Percentiles rank a stretch among this genome's conserved stretches.
phyloP scores from a whole-genome alignment of 768 basidiomycete species.

The Saitozyma sp. region DNA sequence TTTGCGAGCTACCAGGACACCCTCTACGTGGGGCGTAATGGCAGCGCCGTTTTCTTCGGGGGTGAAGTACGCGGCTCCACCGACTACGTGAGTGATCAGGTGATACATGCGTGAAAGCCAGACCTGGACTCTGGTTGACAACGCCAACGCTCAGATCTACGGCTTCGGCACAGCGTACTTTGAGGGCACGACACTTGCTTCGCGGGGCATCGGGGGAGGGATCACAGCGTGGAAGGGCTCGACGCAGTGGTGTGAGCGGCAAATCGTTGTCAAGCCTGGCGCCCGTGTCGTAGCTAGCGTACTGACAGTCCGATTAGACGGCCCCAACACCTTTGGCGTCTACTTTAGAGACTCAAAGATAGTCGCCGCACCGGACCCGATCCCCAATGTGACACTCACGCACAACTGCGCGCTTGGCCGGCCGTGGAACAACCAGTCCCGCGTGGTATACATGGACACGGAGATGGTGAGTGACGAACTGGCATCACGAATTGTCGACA shows the following conservation, averaged over 20 bases:
- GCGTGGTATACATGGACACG: conserved; percentile 60
- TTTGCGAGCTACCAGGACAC: conserved; percentile 68
- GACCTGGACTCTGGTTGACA: too few species aligned
- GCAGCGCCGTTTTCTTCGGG: conserved; percentile 63
- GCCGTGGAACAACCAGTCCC: conserved; percentile 66
- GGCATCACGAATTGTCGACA: conserved; percentile 54
- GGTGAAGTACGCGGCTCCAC: conserved; percentile 66
- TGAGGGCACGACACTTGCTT: conserved; percentile 62
- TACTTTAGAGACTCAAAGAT: background rate
- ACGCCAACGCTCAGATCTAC: conserved; percentile 9
- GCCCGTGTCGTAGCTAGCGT: conserved; percentile 48
- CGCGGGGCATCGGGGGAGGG: conserved; percentile 66
- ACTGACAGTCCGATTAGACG: background rate
- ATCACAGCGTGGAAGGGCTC: conserved; percentile 66
- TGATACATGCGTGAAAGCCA: background rate
- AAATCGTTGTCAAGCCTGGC: conserved; percentile 26
- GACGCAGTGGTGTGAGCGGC: conserved; percentile 15
- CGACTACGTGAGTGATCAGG: conserved; percentile 56
- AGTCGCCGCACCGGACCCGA: conserved; percentile 12
- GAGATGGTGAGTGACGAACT: conserved; percentile 58
- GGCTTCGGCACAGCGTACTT: conserved; percentile 53
- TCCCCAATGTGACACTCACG: conserved; percentile 64
- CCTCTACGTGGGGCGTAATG: conserved; percentile 65
- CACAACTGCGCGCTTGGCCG: conserved; percentile 62
- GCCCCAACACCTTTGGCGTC: background rate